Conservation (phyloP, 345 rosid genomes). For the Fremontodendron californicum region DNA sequence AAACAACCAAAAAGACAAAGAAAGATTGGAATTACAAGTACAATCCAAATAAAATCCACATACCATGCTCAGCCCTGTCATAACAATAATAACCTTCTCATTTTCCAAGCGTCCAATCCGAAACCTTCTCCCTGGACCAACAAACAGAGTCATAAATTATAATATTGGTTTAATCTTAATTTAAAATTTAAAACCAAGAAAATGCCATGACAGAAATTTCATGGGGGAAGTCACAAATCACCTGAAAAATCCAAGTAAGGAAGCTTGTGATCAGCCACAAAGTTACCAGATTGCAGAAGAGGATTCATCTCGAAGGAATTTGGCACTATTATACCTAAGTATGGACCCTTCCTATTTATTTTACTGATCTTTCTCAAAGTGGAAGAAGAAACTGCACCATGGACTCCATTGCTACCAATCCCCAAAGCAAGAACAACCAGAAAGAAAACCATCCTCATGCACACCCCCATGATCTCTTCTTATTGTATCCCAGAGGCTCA, state of each 20-base stretch:
- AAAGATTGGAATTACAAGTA: background rate
- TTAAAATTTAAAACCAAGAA: background rate
- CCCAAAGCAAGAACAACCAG: constrained; percentile 23
- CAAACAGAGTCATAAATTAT: background rate
- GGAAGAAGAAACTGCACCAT: constrained; percentile 25
- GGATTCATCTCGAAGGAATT: constrained; percentile 77
- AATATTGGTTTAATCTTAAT: background rate
- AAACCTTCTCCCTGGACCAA: constrained; percentile 64
- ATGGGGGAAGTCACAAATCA: constrained; percentile 5
- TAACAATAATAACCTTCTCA: constrained; percentile 46
- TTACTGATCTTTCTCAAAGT: constrained; percentile 25
- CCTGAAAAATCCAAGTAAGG: constrained; percentile 61
- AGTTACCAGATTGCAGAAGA: constrained; percentile 54
- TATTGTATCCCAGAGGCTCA: background rate
- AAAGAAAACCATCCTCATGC: background rate
- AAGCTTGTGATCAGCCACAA: constrained; percentile 29
- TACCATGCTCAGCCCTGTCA: constrained; percentile 77
- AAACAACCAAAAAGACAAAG: background rate
- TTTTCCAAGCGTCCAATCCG: constrained; percentile 46
- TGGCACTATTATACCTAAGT: constrained; percentile 65
- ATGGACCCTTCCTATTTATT: constrained; percentile 49
- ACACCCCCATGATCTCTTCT: background rate
- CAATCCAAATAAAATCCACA: background rate
- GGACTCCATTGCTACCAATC: constrained; percentile 18
- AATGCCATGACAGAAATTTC: background rate